Base-by-base conservation (phyloP, 148 eudicot species). In the Bassia scoparia region DNA sequence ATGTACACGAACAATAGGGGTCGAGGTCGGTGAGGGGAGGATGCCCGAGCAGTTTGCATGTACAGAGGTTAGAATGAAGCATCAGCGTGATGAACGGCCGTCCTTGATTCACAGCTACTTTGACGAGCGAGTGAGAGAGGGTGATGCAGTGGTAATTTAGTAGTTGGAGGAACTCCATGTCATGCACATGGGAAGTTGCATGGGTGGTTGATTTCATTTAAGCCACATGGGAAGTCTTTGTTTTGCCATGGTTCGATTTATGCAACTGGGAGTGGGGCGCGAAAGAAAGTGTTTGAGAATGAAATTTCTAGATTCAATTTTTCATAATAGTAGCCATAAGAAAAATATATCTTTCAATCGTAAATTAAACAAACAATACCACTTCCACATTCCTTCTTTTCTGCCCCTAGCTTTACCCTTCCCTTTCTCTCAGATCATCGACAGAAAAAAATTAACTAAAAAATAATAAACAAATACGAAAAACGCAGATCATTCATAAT, bases 231-330 rank as follows among this genome's bases (percentile, higher is more conserved):
- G 46, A 41, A 41, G 46, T 41, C 1, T 41, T 5, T 2, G 0
- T 8, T 5, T 41, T 41, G 8, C 12, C 0, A 41, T 41, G 46
- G 8, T 41, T n/a, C n/a, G n/a, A 41, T 11, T 41, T 41, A 41
- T 41, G 46, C 46, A 41, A 11, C 8, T 41, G 63, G 67, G 15
- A 62, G 67, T 62, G 67, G 67, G n/a, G n/a, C n/a, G 24, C 67
- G 44, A 33, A 14, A 62, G 31, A 60, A 21, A 21, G 2, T 34
- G 67, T n/a, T 46, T 62, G 23, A 24, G 67, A 35, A 62, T n/a
- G n/a, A 35, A 13, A 34, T 29, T 35, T 4, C 34, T 18, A 21
- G 46, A 18, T 62, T 62, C 20, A 62, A 62, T 35, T 46, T 16
- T 62, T 8, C 46, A 30, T 30, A 62, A 35, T 24, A n/a, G n/a